phyloP scores from a whole-genome alignment of 139 green algal species.

The Chlamydomonas applanata region DNA sequence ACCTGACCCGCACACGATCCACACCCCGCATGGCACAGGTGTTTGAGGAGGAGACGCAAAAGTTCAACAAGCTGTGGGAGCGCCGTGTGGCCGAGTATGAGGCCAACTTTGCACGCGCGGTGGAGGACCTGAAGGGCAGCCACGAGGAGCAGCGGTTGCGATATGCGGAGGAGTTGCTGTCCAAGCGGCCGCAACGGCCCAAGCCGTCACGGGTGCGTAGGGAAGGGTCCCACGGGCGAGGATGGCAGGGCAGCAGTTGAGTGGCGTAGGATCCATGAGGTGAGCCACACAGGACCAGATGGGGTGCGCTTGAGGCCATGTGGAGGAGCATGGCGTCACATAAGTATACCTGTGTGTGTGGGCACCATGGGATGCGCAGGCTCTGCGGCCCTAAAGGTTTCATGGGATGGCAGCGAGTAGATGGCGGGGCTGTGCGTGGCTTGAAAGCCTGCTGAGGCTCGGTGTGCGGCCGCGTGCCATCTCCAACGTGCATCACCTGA shows the following conservation, averaged over 20 bases:
- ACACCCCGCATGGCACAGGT: constrained; percentile 19
- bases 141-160: constrained; percentile 10
- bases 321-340: background rate
- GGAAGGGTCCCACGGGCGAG: no score
- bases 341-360: background rate
- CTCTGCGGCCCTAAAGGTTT: no score
- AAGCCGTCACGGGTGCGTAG: constrained; percentile 15
- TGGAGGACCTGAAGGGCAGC: constrained; percentile 1
- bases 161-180: constrained; percentile 30
- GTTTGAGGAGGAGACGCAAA: constrained; percentile 41
- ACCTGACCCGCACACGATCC: background rate
- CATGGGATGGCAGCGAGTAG: no score
- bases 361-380: no score
- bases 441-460: no score
- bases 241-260: no score
- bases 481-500: no score
- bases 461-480: no score
- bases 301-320: background rate
- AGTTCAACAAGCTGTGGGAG: constrained; percentile 34
- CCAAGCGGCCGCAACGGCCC: constrained; percentile 14
- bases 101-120: background rate
- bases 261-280: background rate
- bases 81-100: constrained; percentile 13
- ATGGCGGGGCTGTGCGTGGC: no score
- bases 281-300: background rate